Base-by-base conservation (phyloP, 176 grass and related monocot species). In the Rhynchospora tenuis region DNA sequence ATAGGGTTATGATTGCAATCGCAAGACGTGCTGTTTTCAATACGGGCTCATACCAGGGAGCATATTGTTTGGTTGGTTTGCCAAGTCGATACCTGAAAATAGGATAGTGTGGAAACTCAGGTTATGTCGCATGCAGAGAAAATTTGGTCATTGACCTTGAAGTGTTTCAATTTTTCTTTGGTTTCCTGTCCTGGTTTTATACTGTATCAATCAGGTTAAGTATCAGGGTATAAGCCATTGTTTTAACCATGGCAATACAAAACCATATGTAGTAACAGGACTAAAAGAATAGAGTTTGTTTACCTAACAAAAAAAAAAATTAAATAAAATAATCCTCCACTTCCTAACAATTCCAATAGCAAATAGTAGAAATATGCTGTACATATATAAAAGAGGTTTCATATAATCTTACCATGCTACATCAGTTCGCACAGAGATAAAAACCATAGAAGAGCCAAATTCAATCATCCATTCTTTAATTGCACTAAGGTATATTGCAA, bases 401-500 rank as follows among this genome's bases (percentile, higher is more conserved):
- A 52, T 80, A 59, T 80, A 45, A 14, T 80, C 38, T 80, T 87
- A 98, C 97, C 97, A 99, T 61, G 93, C 97, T 15, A 92, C 91
- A 79, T 99, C 97, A 84, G 97, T 99, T 73, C 97, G 86, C 82
- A 99, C 90, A 69, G 93, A 95, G 33, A 99, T 79, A 79, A 94
- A 99, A 88, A 99, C 85, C 93, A 99, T 99, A 42, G 91, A 93
- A 74, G 93, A 86, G 44, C 97, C 97, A 88, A 99, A 99, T 65
- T 99, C 97, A 66, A 99, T 93, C 77, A 96, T 83, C 97, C 97
- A 99, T 85, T 99, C 97, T 80, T 96, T 99, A 64, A 99, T 90
- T 67, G 91, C 89, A 57, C 97, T 99, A 66, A 99, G 59, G 91
- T 99, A 99, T 82, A 93, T 88, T 86, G 89, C 87, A 81, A 99